These are phyloP conservation scores for Omphalotus olearius DNA, from an alignment of 1,284 basidiomycete genomes.

Conservation along the genomic window DNA sequence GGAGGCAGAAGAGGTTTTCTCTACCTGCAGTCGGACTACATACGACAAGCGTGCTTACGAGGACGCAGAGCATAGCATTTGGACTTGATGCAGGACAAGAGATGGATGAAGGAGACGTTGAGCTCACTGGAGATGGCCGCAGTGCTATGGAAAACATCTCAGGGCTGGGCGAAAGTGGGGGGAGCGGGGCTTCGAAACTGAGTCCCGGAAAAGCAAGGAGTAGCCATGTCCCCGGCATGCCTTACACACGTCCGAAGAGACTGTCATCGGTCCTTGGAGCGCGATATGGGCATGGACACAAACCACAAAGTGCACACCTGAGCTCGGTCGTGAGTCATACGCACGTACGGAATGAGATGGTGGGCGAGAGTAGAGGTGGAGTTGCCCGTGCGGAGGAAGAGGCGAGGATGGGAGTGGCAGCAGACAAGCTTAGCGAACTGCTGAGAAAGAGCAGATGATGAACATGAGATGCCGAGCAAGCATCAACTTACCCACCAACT, in stretches of 20 bases:
- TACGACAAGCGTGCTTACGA: slow-evolving; percentile 64
- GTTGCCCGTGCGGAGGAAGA: slow-evolving; percentile 14
- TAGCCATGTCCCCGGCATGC: slow-evolving; percentile 12
- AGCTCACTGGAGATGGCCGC: slow-evolving; percentile 12
- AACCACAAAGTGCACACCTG: too few relatives aligned
- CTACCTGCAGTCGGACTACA: slow-evolving; percentile 70
- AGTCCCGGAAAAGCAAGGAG: slow-evolving; percentile 19
- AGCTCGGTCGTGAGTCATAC: neutral
- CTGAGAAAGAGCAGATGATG: slow-evolving; percentile 18
- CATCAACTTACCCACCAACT: too few relatives aligned
- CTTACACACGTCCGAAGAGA: slow-evolving; percentile 33
- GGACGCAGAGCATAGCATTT: slow-evolving; percentile 26
- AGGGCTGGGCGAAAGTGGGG: neutral
- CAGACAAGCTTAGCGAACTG: slow-evolving; percentile 28
- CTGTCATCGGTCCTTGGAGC: slow-evolving; percentile 56
- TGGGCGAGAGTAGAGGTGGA: slow-evolving; percentile 1
- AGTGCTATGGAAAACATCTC: neutral
- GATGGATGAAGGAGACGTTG: slow-evolving; percentile 9
- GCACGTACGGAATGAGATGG: slow-evolving; percentile 1
- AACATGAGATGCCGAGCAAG: too few relatives aligned
- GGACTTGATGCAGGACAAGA: neutral
- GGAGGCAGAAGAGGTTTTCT: slow-evolving; percentile 66
- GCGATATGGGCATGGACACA: slow-evolving; percentile 16
- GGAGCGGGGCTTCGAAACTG: neutral
- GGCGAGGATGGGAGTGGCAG: slow-evolving; percentile 27